Evolutionary conservation across 2,329 filamentous ascomycete genomes (phyloP).

Genomic region (Harringtonia aguacate): DNA sequence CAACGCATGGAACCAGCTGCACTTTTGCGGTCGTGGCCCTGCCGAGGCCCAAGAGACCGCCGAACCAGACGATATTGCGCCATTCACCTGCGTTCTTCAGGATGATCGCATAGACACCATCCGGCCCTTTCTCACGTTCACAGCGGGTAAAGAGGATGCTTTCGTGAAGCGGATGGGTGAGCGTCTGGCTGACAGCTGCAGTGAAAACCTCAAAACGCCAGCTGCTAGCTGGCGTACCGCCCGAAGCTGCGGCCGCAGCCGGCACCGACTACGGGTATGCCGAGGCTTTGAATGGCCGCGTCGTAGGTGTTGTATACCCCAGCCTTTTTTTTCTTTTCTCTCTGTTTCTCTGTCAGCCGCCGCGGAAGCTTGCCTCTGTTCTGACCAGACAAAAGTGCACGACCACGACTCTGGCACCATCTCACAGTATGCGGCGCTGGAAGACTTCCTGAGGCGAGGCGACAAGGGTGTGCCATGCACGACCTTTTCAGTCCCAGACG

Average conservation of each 20-base stretch:
- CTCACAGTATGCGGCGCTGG: slow-evolving; percentile 16
- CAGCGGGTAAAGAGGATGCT: slow-evolving; percentile 26
- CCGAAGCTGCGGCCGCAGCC: neutral
- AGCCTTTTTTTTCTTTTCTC: slow-evolving; percentile 6
- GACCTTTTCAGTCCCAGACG: slow-evolving; percentile 15
- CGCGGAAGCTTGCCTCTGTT: no score
- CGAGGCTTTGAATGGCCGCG: slow-evolving; percentile 18
- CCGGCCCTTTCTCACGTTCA: slow-evolving; percentile 29
- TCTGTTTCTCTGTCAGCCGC: slow-evolving; percentile 7
- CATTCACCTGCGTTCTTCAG: slow-evolving; percentile 31
- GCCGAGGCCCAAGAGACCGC: slow-evolving; percentile 1
- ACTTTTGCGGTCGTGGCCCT: slow-evolving; percentile 17
- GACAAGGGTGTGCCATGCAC: neutral
- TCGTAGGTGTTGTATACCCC: slow-evolving; percentile 16
- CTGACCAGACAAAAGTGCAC: slow-evolving; percentile 8
- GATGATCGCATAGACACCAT: slow-evolving; percentile 24
- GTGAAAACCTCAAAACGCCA: slow-evolving; percentile 1
- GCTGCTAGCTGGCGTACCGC: neutral
- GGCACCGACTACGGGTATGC: slow-evolving; percentile 6
- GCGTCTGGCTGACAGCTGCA: slow-evolving; percentile 3
- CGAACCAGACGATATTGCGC: slow-evolving; percentile 33
- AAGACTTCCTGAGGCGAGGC: neutral
- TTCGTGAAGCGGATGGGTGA: neutral
- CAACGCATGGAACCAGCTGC: slow-evolving; percentile 48
- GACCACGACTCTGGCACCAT: slow-evolving; percentile 16